Percentiles rank a stretch among this genome's conserved stretches.
Evolutionary conservation across 164 flowering plant genomes (phyloP).

Genomic region (Amborella trichopoda): DNA sequence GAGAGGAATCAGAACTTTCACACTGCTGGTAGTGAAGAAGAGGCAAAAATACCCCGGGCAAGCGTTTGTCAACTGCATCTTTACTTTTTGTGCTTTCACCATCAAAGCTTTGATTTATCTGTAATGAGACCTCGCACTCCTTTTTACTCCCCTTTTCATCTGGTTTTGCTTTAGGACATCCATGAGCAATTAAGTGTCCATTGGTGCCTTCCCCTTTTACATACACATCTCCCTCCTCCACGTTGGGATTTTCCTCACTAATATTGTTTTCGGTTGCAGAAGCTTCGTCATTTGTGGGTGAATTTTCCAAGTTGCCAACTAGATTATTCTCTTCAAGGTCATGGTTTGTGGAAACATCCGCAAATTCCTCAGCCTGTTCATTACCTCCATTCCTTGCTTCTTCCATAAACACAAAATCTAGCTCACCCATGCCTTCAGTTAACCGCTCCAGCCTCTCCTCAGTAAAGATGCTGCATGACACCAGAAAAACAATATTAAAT

Average conservation of each 20-base stretch:
- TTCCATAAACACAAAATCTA: slow-evolving; percentile 35
- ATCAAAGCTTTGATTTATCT: slow-evolving; percentile 17
- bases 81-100: slow-evolving; percentile 24
- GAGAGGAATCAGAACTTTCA: slow-evolving; percentile 89
- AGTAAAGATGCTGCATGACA: slow-evolving; percentile 62
- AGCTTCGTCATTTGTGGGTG: slow-evolving; percentile 21
- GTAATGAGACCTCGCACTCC: slow-evolving; percentile 19
- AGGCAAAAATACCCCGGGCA: slow-evolving; percentile 55
- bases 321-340: slow-evolving; percentile 16
- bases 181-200: slow-evolving; percentile 10
- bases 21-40: slow-evolving; percentile 49
- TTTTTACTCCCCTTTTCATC: slow-evolving; percentile 15
- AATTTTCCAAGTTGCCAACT: slow-evolving; percentile 17
- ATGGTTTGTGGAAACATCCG: slow-evolving; percentile 9
- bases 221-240: slow-evolving; percentile 16
- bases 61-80: slow-evolving; percentile 34
- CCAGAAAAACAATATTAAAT: no score
- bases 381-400: slow-evolving; percentile 16
- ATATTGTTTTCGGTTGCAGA: slow-evolving; percentile 22
- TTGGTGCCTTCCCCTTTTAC: slow-evolving; percentile 8
- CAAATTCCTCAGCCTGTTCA: slow-evolving; percentile 15
- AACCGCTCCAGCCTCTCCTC: slow-evolving; percentile 90
- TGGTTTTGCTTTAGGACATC: slow-evolving; percentile 12
- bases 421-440: slow-evolving; percentile 39
- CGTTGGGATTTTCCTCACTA: slow-evolving; percentile 20